Conservation (phyloP, 1,284 basidiomycete species). For the Tetrapyrgos nigripes region DNA sequence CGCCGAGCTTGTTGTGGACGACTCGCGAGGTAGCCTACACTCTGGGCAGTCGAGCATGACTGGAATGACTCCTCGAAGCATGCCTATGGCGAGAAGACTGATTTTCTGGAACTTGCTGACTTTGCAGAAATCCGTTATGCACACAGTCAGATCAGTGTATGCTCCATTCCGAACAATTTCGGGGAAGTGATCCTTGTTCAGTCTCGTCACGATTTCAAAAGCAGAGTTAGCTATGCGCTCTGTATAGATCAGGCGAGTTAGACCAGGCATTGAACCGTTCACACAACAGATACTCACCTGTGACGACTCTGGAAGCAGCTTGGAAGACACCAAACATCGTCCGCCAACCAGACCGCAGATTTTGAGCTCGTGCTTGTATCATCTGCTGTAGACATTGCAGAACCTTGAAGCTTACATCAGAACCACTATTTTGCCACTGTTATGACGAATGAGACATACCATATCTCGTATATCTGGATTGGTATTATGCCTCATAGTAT, state of each 20-base stretch:
- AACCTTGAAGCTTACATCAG: slow-evolving; percentile 58
- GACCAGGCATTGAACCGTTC: neutral
- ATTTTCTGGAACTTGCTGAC: slow-evolving; percentile 99
- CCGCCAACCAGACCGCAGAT: slow-evolving; percentile 98
- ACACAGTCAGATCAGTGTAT: slow-evolving; percentile 95
- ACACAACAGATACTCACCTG: slow-evolving; percentile 57
- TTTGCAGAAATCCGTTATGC: slow-evolving; percentile 99
- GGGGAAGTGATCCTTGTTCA: slow-evolving; percentile 93
- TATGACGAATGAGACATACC: slow-evolving; percentile 56
- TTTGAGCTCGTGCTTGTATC: slow-evolving; percentile 94
- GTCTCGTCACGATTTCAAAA: slow-evolving; percentile 93
- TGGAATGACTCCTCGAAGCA: slow-evolving; percentile 92
- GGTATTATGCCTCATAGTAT: slow-evolving; percentile 96
- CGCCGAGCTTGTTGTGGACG: slow-evolving; percentile 45
- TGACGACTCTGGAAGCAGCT: slow-evolving; percentile 93
- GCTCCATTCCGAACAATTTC: slow-evolving; percentile 92
- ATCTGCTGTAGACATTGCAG: slow-evolving; percentile 99
- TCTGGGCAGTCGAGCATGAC: slow-evolving; percentile 90
- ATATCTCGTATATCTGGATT: slow-evolving; percentile 97
- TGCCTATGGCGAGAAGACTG: slow-evolving; percentile 94
- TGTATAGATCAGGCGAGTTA: slow-evolving; percentile 31
- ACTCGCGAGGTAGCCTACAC: slow-evolving; percentile 52
- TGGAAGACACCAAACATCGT: slow-evolving; percentile 99
- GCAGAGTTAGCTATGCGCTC: slow-evolving; percentile 95
- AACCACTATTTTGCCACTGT: neutral